phyloP scores from a whole-genome alignment of 2,329 filamentous ascomycete species.

The Gremmenia infestans region DNA sequence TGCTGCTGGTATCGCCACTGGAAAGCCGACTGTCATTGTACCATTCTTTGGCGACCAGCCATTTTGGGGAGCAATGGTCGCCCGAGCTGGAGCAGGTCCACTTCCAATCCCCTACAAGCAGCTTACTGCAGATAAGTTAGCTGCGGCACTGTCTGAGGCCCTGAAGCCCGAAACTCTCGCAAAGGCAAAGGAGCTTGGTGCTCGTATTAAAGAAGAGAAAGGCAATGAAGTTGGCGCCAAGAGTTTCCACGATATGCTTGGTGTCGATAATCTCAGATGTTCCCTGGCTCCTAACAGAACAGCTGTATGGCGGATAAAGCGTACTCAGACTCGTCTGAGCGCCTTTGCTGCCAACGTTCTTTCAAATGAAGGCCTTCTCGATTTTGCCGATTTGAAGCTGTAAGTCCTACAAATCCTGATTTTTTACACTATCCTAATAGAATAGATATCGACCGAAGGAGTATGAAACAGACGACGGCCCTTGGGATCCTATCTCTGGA shows the following conservation, averaged over 20 bases:
- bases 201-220: constrained; percentile 60
- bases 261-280: constrained; percentile 64
- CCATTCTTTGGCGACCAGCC: constrained; percentile 86
- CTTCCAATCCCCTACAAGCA: constrained; percentile 64
- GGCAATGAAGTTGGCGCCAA: constrained; percentile 59
- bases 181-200: constrained; percentile 46
- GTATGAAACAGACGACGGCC: constrained; percentile 73
- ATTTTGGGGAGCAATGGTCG: constrained; percentile 77
- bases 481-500: constrained; percentile 73
- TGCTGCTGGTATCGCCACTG: constrained; percentile 76
- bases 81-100: constrained; percentile 67
- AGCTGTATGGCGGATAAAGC: constrained; percentile 71
- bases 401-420: constrained; percentile 37
- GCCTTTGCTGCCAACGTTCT: constrained; percentile 67
- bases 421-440: constrained; percentile 1
- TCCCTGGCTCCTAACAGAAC: constrained; percentile 60
- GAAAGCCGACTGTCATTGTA: constrained; percentile 75
- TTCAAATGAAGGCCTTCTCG: constrained; percentile 57
- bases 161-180: constrained; percentile 54
- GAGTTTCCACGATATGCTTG: constrained; percentile 67
- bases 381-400: constrained; percentile 69
- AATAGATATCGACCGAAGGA: constrained; percentile 51
- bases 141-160: constrained; percentile 57
- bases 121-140: constrained; percentile 61
- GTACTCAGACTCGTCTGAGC: constrained; percentile 63